These are phyloP conservation scores for Agaricus subrufescens DNA, from an alignment of 768 basidiomycete species.

Conservation along the genomic window DNA sequence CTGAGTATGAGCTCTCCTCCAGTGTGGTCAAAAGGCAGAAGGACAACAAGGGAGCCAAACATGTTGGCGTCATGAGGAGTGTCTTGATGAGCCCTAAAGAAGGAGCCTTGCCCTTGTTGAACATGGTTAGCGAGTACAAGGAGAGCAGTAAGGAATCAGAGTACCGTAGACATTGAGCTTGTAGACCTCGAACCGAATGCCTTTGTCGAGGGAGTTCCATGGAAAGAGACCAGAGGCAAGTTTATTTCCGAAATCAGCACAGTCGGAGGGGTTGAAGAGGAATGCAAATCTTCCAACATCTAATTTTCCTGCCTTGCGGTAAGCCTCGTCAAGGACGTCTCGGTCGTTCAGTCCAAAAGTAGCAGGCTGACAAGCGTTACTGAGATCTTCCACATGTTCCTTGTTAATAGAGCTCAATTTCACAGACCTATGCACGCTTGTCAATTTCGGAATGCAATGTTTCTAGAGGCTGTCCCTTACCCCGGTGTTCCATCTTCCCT, in stretches of 20 bases:
- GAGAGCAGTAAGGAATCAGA: not conserved
- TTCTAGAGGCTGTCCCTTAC: no score
- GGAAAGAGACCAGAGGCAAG: slow-evolving; percentile 14
- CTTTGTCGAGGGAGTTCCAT: slow-evolving; percentile 9
- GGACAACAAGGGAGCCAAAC: slow-evolving; percentile 49
- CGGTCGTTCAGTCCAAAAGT: slow-evolving; percentile 19
- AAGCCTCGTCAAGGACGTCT: slow-evolving; percentile 22
- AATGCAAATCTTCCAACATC: slow-evolving; percentile 15
- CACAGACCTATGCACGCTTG: no score
- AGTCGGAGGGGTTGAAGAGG: slow-evolving; percentile 14
- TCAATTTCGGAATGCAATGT: no score
- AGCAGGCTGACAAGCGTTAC: slow-evolving; percentile 18
- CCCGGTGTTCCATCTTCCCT: no score
- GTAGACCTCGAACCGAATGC: slow-evolving; percentile 24
- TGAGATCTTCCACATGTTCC: not conserved
- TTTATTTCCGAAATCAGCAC: not conserved
- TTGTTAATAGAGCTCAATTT: no score
- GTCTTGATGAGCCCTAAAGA: slow-evolving; percentile 48
- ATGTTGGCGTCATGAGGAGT: slow-evolving; percentile 38
- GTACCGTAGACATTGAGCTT: slow-evolving; percentile 35
- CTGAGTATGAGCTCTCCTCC: slow-evolving; percentile 39
- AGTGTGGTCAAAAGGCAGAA: slow-evolving; percentile 40
- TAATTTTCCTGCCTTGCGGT: slow-evolving; percentile 22
- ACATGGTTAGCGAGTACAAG: not conserved
- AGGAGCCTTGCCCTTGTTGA: slow-evolving; percentile 31